Evolutionary conservation across 495 filamentous ascomycete species (phyloP).

Genomic region (Xeromyces bisporus): DNA sequence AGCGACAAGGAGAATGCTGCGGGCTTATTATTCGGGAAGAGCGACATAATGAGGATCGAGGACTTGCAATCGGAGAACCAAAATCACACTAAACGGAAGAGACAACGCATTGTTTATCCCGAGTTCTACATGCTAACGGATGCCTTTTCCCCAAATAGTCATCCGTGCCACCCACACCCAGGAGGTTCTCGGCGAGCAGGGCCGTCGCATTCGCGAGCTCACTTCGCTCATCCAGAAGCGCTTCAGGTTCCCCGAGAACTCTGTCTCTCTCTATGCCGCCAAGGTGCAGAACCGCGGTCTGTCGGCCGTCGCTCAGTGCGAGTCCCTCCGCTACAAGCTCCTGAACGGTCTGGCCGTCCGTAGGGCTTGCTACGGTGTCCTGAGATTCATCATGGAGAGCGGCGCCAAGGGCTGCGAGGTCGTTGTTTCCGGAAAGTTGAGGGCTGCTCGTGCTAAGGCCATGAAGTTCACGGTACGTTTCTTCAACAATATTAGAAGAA

Average conservation of each 20-base stretch:
- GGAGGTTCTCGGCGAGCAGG: constrained; percentile 98
- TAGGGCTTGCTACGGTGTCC: constrained; percentile 97
- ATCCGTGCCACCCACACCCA: constrained; percentile 99
- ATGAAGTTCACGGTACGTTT: constrained; percentile 95
- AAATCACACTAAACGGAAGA: constrained; percentile 7
- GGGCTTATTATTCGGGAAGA: constrained; percentile 1
- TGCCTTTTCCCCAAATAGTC: constrained; percentile 33
- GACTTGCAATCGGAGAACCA: no score
- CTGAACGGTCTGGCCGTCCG: constrained; percentile 97
- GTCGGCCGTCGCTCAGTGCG: constrained; percentile 98
- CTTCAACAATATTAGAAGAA: constrained; percentile 1
- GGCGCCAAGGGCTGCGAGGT: constrained; percentile 99
- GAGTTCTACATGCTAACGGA: constrained; percentile 30
- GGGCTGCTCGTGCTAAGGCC: constrained; percentile 95
- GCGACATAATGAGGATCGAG: constrained; percentile 1
- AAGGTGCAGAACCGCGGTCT: constrained; percentile 99
- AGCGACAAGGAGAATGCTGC: no score
- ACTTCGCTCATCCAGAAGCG: constrained; percentile 99
- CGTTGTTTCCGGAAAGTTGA: constrained; percentile 95
- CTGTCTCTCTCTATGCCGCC: constrained; percentile 96
- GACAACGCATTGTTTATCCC: no score
- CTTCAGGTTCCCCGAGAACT: constrained; percentile 99
- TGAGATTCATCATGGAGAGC: constrained; percentile 98
- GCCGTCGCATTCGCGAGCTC: constrained; percentile 97
- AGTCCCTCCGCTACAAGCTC: constrained; percentile 98